phyloP scores from a whole-genome alignment of 164 flowering plant genomes.

The Paratinospora sagittata region DNA sequence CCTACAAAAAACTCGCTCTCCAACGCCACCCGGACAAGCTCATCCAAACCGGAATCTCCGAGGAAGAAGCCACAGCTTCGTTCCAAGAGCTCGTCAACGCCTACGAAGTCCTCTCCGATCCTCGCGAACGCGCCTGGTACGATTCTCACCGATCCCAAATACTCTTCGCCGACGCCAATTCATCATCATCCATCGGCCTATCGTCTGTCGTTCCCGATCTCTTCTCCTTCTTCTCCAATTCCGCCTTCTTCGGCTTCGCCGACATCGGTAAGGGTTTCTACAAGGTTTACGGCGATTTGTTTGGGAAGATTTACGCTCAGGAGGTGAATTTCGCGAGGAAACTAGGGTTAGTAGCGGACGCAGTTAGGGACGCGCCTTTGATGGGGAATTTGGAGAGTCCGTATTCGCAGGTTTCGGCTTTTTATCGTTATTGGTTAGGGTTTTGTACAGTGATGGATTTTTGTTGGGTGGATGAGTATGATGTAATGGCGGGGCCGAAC shows the following conservation, averaged over 20 bases:
- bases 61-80: conserved; percentile 64
- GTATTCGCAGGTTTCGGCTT: conserved; percentile 74
- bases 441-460: conserved; percentile 80
- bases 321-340: conserved; percentile 55
- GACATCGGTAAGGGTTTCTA: conserved; percentile 63
- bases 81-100: conserved; percentile 90
- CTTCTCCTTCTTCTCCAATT: conserved; percentile 58
- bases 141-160: conserved; percentile 95
- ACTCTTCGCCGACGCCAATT: conserved; percentile 47
- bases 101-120: conserved; percentile 89
- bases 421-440: conserved; percentile 78
- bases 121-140: conserved; percentile 87
- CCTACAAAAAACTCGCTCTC: conserved; percentile 73
- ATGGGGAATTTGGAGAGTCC: conserved; percentile 76
- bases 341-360: conserved; percentile 41
- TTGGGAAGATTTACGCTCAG: conserved; percentile 43
- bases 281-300: conserved; percentile 66
- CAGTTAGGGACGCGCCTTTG: conserved; percentile 67
- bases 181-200: too few relatives aligned
- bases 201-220: conserved; percentile 30
- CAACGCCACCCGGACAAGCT: conserved; percentile 98
- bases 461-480: conserved; percentile 76
- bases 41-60: conserved; percentile 53
- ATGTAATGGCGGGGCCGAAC: conserved; percentile 49
- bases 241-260: conserved; percentile 59